Conservation (phyloP, 495 filamentous ascomycete species). For the Neurospora sp. region DNA sequence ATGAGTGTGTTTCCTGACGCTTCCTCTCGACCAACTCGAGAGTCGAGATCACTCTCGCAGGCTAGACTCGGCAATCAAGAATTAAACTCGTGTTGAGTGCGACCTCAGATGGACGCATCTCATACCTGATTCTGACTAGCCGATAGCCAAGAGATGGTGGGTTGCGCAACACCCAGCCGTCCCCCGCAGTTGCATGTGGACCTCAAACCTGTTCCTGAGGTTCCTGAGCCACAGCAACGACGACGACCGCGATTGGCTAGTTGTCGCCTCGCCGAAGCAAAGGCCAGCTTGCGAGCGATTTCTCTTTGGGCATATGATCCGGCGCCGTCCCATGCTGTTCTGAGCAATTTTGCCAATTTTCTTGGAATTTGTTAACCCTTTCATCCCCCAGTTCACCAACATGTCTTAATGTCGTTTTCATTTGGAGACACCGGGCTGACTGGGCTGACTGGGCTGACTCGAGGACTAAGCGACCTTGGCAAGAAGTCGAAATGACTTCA, state of each 20-base stretch:
- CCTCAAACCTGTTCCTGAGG: neutral
- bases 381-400: neutral
- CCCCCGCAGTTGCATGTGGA: neutral
- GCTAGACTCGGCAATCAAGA: neutral
- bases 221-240: neutral
- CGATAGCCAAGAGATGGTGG: neutral
- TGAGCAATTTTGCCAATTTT: neutral
- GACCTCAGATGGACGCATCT: neutral
- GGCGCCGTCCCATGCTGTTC: neutral
- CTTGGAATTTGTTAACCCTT: neutral
- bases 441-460: neutral
- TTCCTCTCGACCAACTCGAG: neutral
- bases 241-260: neutral
- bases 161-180: neutral
- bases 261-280: conserved; percentile 1
- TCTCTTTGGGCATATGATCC: neutral
- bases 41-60: neutral
- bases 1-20: neutral
- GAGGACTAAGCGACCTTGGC: neutral
- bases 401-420: neutral
- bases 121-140: neutral
- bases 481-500: neutral
- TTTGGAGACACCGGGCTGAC: neutral
- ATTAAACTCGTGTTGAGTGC: neutral
- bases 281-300: neutral